Evolutionary conservation across 2,329 filamentous ascomycete species (phyloP).

Genomic region (Beauveria caledonica): DNA sequence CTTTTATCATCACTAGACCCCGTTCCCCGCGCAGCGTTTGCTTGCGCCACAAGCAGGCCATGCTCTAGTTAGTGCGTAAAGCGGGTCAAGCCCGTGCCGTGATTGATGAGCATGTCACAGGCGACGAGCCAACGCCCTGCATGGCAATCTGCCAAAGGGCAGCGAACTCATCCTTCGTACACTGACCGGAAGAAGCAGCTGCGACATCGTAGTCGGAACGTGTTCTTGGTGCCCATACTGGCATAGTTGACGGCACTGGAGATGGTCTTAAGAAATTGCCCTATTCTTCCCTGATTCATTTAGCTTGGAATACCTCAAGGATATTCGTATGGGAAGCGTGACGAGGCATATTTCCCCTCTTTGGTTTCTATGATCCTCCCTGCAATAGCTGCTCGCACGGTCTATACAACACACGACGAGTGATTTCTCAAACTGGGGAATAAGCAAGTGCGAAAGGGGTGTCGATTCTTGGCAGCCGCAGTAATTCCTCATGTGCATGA

Average conservation of each 20-base stretch:
- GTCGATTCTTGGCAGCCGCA: not conserved
- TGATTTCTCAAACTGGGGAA: not conserved
- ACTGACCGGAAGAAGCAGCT: not conserved
- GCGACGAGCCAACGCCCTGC: not conserved
- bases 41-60: conserved; percentile 7
- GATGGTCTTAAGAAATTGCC: not conserved
- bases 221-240: not conserved
- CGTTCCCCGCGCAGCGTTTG: conserved; percentile 3
- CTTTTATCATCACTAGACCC: conserved; percentile 4
- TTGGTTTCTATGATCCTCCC: not conserved
- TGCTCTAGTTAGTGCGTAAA: conserved; percentile 6
- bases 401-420: not conserved
- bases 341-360: not conserved
- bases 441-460: not conserved
- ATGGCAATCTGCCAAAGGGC: not conserved
- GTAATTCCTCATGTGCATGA: not conserved
- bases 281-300: not conserved
- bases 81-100: not conserved
- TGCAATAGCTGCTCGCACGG: conserved; percentile 1
- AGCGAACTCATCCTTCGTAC: not conserved
- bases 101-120: not conserved
- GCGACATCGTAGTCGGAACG: not conserved
- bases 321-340: not conserved
- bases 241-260: not conserved
- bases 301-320: not conserved